Evolutionary conservation across 31 red algal genomes (phyloP), one percentile per base, ranked within the genome.

Genomic region (Porphyra umbilicalis): DNA sequence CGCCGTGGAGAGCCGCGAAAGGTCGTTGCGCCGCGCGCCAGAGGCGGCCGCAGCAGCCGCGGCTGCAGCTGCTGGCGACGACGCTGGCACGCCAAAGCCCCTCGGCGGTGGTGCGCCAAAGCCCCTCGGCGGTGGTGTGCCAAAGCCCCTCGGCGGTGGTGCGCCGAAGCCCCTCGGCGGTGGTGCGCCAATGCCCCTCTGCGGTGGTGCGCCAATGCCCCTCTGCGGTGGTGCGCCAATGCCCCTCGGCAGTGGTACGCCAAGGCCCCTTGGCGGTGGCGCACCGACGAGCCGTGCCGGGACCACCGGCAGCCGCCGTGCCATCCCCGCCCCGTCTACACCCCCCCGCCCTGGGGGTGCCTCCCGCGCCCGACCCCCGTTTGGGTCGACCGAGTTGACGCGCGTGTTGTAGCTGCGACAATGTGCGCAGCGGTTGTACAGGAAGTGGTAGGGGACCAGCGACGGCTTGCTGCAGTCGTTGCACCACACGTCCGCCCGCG

Each of bases 371-470:
- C 57, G 39, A 30, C 79, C 67, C 76, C 35, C 84, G 46, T 89
- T 83, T 32, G 82, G 82, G 33, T 95, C 93, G 13, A 95, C 77
- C 33, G 57, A 77, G 35, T 91, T 86, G 35, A 95, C 90, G 32
- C 90, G 39, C 11, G 97, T 99, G 46, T 99, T 99, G 83, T 99
- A 96, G 39, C 85, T 90, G 33, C 42, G 35, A 84, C 97, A 99
- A 11, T 68, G 18, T 14, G 85, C 81, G 79, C 97, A 99, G 57
- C 92, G 94, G 89, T 94, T 92, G 77, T 90, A 96, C 81, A 99
- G 38, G 78, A 99, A 99, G 82, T 99, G 93, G 67, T 93, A 99
- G 18, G 80, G 71, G 1, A 78, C 79, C 4, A 74, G 33, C 76
- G 86, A 87, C 32, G 40, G 57, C 25, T 32, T 35, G 30, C 80